These are phyloP conservation scores for Saccharomycopsis sp. DNA, from an alignment of 805 yeast genomes.

Conservation along the genomic window DNA sequence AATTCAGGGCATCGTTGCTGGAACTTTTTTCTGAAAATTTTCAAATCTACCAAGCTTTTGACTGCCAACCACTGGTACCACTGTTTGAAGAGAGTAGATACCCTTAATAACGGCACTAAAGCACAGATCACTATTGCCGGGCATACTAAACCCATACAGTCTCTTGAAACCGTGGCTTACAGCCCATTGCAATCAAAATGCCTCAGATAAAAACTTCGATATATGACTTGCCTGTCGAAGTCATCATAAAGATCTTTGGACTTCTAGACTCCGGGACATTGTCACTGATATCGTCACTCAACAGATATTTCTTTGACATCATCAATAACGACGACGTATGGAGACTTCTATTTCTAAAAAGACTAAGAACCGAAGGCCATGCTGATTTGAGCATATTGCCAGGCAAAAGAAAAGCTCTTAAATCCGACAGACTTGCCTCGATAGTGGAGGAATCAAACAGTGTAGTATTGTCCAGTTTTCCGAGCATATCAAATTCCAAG, in stretches of 20 bases:
- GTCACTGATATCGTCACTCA: slow-evolving; percentile 7
- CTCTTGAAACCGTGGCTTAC: neutral
- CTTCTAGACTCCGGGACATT: slow-evolving; percentile 13
- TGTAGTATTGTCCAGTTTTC: slow-evolving; percentile 9
- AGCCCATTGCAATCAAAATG: neutral
- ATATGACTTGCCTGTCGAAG: slow-evolving; percentile 15
- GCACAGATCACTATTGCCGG: too few species aligned
- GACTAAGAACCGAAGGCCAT: slow-evolving; percentile 2
- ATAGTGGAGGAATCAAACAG: slow-evolving; percentile 4
- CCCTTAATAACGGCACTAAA: neutral
- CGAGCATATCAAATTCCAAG: slow-evolving; percentile 9
- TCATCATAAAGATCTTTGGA: slow-evolving; percentile 16
- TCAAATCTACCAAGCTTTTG: neutral
- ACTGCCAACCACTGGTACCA: neutral
- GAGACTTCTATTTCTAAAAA: slow-evolving; percentile 10
- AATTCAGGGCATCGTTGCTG: neutral
- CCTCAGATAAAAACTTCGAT: neutral
- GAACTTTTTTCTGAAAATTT: too few species aligned
- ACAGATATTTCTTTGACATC: slow-evolving; percentile 12
- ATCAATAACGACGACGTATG: slow-evolving; percentile 16
- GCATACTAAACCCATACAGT: too few species aligned
- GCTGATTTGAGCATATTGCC: slow-evolving; percentile 9
- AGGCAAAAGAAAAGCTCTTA: slow-evolving; percentile 9
- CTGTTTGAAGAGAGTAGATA: neutral
- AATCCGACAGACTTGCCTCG: neutral